phyloP scores from a whole-genome alignment of 192 early-diverging fungal genomes.

The Geranomyces michiganensis region DNA sequence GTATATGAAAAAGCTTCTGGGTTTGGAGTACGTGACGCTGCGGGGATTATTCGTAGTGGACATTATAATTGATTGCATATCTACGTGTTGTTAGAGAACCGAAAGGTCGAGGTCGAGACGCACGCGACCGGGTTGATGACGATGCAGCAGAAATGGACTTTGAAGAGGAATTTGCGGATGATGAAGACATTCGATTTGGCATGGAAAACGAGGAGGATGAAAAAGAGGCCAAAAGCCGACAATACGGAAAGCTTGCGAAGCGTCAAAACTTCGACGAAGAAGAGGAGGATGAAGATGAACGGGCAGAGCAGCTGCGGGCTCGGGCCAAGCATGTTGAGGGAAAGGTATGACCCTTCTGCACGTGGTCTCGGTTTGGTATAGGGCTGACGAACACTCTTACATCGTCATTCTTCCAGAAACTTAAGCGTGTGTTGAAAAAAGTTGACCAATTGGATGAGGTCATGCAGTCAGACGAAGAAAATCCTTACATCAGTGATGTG shows the following conservation, averaged over 20 bases:
- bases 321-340: neutral
- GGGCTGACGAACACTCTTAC: no score
- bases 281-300: slow-evolving; percentile 40
- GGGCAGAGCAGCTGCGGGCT: slow-evolving; percentile 8
- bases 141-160: slow-evolving; percentile 47
- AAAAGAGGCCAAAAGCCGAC: slow-evolving; percentile 48
- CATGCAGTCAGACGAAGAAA: slow-evolving; percentile 44
- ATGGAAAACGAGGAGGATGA: slow-evolving; percentile 57
- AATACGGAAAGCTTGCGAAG: slow-evolving; percentile 39
- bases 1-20: slow-evolving; percentile 25
- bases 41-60: neutral
- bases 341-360: no score
- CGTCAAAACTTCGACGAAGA: slow-evolving; percentile 35
- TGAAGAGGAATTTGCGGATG: slow-evolving; percentile 51
- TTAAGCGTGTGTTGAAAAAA: slow-evolving; percentile 41
- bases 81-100: neutral
- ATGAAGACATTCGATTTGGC: slow-evolving; percentile 53
- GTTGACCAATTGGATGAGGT: slow-evolving; percentile 27
- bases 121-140: slow-evolving; percentile 28
- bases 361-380: no score
- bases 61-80: neutral
- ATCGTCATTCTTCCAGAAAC: slow-evolving; percentile 38
- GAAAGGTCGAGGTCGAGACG: neutral
- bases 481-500: slow-evolving; percentile 41
- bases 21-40: slow-evolving; percentile 1